Percentiles rank a stretch among this genome's conserved stretches.
phyloP scores from a whole-genome alignment of 1,284 basidiomycete genomes.

The Fomitopsis palustris region DNA sequence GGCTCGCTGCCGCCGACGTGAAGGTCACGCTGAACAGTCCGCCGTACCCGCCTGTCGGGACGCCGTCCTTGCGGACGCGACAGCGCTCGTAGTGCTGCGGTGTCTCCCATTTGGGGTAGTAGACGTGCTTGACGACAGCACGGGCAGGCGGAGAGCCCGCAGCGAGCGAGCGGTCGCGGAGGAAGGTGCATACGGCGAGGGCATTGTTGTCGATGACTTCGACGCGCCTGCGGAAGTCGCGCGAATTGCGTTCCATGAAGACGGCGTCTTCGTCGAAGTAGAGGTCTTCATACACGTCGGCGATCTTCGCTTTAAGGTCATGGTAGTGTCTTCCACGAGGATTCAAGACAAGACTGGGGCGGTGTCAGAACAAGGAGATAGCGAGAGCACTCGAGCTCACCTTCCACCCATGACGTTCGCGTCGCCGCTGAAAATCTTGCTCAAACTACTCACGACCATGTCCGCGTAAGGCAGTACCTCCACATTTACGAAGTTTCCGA shows the following conservation, averaged over 20 bases:
- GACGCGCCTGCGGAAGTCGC: constrained; percentile 83
- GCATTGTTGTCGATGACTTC: constrained; percentile 82
- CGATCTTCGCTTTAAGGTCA: constrained; percentile 59
- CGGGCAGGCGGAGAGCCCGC: constrained; percentile 22
- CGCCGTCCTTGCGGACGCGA: constrained; percentile 31
- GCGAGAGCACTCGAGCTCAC: constrained; percentile 39
- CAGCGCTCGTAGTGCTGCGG: constrained; percentile 71
- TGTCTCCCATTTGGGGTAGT: constrained; percentile 87
- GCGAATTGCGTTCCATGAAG: constrained; percentile 97
- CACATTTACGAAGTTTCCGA: constrained; percentile 96
- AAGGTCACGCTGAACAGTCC: constrained; percentile 94
- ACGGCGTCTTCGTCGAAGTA: constrained; percentile 94
- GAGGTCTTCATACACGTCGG: constrained; percentile 75
- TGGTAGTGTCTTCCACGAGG: constrained; percentile 70
- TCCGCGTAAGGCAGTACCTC: constrained; percentile 90
- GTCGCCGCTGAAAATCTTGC: constrained; percentile 95
- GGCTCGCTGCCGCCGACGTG: constrained; percentile 60
- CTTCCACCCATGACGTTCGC: constrained; percentile 98
- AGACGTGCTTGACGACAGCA: constrained; percentile 70
- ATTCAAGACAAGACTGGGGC: constrained; percentile 77
- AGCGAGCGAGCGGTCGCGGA: constrained; percentile 58
- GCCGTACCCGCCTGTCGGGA: constrained; percentile 72
- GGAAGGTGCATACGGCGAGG: constrained; percentile 76
- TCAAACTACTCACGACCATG: constrained; percentile 90
- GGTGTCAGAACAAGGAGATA: constrained; percentile 2